Evolutionary conservation across 495 filamentous ascomycete species (phyloP), one percentile per base, ranked within the genome.

Genomic region (Choiromyces venosus): DNA sequence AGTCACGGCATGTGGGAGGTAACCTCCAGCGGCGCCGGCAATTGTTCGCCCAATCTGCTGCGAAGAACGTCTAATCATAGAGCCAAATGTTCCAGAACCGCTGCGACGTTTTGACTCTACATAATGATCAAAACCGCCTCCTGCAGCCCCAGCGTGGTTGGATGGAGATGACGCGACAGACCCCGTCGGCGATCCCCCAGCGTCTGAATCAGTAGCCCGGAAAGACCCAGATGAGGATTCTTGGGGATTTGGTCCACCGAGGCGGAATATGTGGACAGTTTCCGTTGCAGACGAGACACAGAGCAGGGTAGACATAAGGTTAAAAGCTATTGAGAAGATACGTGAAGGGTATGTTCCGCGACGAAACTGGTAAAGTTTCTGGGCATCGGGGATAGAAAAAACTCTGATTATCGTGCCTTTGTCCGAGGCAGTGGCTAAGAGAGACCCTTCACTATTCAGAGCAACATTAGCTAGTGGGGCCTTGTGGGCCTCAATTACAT

Each of bases 301-400:
- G 44, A 99, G 89, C 3, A 99, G 86, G 9, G 94, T 95, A 5
- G 93, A 96, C 40, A 91, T 93, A 21, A 92, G 87, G 82, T 99
- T 99, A 85, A 98, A 99, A n/a, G 93, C 95, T 95, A 99, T 97
- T 88, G 93, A 96, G 83, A 91, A 97, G 73, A 99, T 98, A 33
- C 91, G 89, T 4, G 93, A 92, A 0, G 95, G 95, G 82, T 96
- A 96, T 14, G 93, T 96, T 37, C 95, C 95, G 74, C 95, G 87
- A 71, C 95, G 89, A 82, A 99, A 99, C 80, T 99, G 94, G 78
- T 91, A 97, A 25, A 99, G 87, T 81, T 97, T 99, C 76, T 93
- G 90, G 7, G 91, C 94, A 71, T 89, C 87, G 5, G 95, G 96
- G 6, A 99, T 87, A 0, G 92, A 91, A 83, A 98, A 98, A 56